Evolutionary conservation across 495 filamentous ascomycete species (phyloP).

Genomic region (Talaromyces thailandensis): DNA sequence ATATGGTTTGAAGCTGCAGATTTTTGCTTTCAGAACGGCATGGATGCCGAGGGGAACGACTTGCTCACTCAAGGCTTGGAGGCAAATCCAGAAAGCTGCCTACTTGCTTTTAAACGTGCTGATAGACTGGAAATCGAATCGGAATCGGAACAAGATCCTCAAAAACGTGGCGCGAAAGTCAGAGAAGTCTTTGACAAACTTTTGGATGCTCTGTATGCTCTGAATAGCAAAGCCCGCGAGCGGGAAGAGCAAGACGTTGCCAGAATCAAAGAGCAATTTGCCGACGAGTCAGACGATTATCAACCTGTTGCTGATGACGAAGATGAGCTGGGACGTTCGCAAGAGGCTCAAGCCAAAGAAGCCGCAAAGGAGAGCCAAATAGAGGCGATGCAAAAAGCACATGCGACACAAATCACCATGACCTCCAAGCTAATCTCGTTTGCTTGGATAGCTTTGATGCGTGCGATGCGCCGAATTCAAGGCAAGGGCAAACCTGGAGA

Average conservation of each 20-base stretch:
- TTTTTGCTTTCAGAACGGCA: slow-evolving; percentile 76
- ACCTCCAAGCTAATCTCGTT: slow-evolving; percentile 76
- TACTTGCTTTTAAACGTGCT: slow-evolving; percentile 80
- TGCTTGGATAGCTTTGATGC: slow-evolving; percentile 89
- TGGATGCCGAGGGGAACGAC: slow-evolving; percentile 59
- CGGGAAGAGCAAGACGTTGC: slow-evolving; percentile 63
- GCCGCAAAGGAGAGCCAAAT: slow-evolving; percentile 55
- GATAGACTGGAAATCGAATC: slow-evolving; percentile 73
- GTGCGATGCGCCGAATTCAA: slow-evolving; percentile 87
- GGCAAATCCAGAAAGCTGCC: slow-evolving; percentile 87
- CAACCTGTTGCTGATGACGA: slow-evolving; percentile 51
- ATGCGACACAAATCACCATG: slow-evolving; percentile 58
- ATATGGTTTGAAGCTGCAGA: slow-evolving; percentile 94
- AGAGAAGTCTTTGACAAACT: slow-evolving; percentile 75
- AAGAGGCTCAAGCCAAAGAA: slow-evolving; percentile 45
- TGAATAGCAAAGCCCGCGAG: slow-evolving; percentile 63
- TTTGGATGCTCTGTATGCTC: slow-evolving; percentile 72
- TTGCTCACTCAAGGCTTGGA: slow-evolving; percentile 74
- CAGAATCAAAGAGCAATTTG: slow-evolving; percentile 55
- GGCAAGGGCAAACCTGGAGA: slow-evolving; percentile 73
- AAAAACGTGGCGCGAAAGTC: slow-evolving; percentile 61
- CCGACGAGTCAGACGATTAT: slow-evolving; percentile 28
- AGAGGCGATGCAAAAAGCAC: slow-evolving; percentile 59
- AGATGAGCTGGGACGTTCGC: slow-evolving; percentile 49
- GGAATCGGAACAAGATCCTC: slow-evolving; percentile 57